phyloP scores from a whole-genome alignment of 305 asterid species.

The Stenogyne calaminthoides region DNA sequence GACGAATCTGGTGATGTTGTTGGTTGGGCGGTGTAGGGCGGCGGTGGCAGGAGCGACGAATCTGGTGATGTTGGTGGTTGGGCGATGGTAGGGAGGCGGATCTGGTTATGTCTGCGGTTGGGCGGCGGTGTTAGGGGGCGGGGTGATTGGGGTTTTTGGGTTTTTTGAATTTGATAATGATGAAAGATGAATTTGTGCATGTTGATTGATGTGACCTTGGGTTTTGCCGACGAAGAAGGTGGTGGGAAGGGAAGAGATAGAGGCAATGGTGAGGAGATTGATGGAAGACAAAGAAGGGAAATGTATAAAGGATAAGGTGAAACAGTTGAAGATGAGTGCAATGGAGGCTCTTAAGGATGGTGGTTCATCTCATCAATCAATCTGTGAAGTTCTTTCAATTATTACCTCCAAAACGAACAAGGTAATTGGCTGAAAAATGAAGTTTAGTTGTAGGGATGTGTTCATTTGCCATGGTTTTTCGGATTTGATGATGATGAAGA shows the following conservation, averaged over 20 bases:
- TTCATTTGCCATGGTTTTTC: not conserved
- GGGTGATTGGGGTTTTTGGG: no score
- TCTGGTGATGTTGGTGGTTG: no score
- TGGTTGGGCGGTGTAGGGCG: no score
- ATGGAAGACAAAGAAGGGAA: conserved; percentile 44
- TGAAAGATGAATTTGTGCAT: no score
- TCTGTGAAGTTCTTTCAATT: conserved; percentile 35
- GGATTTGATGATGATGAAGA: no score
- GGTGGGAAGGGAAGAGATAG: conserved; percentile 57
- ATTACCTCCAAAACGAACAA: not conserved
- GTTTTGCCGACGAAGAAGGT: conserved; percentile 39
- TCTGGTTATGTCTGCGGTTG: no score
- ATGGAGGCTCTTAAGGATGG: conserved; percentile 32
- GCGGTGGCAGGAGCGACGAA: no score
- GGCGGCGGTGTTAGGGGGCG: no score
- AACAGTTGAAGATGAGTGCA: conserved; percentile 40
- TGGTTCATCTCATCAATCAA: conserved; percentile 49
- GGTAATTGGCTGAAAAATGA: not conserved
- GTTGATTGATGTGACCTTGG: conserved; percentile 41
- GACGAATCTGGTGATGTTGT: no score
- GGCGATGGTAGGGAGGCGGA: no score
- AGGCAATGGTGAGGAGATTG: conserved; percentile 44
- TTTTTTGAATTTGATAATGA: no score
- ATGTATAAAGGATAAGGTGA: conserved; percentile 39
- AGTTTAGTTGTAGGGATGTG: no score